Percentiles rank a stretch among this genome's conserved stretches.
These are phyloP conservation scores for Endocalyx cinctus DNA, from an alignment of 2,329 filamentous ascomycete species.

Conservation along the genomic window DNA sequence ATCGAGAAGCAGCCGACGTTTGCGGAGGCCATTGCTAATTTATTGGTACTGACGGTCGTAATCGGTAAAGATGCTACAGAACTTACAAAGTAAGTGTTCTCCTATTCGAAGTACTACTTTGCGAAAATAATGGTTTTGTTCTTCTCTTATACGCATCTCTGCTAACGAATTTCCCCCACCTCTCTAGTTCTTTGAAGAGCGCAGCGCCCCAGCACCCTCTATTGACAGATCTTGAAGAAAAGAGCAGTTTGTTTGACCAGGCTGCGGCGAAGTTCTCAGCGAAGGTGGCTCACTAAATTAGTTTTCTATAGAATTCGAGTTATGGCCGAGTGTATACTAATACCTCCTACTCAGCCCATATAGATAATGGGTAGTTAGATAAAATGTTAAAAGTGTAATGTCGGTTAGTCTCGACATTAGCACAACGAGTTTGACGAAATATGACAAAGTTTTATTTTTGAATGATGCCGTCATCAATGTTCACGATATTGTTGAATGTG, in stretches of 20 bases:
- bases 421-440: too few relatives aligned
- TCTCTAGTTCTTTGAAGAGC: constrained; percentile 48
- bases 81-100: constrained; percentile 53
- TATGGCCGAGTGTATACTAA: too few relatives aligned
- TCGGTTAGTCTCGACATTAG: too few relatives aligned
- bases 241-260: constrained; percentile 81
- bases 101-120: constrained; percentile 13
- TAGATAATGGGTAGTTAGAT: too few relatives aligned
- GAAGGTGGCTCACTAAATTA: too few relatives aligned
- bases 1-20: constrained; percentile 67
- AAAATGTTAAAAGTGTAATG: too few relatives aligned
- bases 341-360: too few relatives aligned
- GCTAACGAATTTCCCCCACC: too few relatives aligned
- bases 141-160: constrained; percentile 4
- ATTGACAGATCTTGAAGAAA: constrained; percentile 72
- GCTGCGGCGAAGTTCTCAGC: constrained; percentile 82
- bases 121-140: not conserved
- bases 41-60: constrained; percentile 73
- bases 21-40: constrained; percentile 74
- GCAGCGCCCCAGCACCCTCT: constrained; percentile 65
- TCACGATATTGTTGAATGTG: too few relatives aligned
- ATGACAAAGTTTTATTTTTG: too few relatives aligned
- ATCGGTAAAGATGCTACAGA: constrained; percentile 67
- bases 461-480: too few relatives aligned
- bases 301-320: too few relatives aligned